These are phyloP conservation scores for Metarhizium humberi DNA, from an alignment of 2,329 filamentous ascomycete species.

Conservation along the genomic window DNA sequence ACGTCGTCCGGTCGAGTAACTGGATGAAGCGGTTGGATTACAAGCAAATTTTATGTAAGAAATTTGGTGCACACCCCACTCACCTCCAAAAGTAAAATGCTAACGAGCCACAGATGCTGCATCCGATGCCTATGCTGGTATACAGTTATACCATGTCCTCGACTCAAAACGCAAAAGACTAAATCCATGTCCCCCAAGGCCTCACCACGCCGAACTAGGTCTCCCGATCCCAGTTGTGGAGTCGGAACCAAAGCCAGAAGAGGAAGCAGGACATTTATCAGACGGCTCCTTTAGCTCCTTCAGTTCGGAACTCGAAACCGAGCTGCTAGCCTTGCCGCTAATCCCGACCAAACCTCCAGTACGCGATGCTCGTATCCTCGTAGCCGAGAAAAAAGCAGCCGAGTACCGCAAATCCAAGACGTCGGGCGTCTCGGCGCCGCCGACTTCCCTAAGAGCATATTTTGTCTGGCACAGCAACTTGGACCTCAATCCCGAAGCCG, in stretches of 20 bases:
- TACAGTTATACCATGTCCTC: conserved; percentile 63
- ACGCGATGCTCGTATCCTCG: conserved; percentile 31
- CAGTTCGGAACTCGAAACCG: background rate
- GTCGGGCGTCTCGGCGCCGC: conserved; percentile 12
- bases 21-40: conserved; percentile 58
- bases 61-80: background rate
- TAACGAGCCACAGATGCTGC: conserved; percentile 52
- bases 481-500: conserved; percentile 34
- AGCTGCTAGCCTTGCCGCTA: background rate
- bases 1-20: conserved; percentile 59
- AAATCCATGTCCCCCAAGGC: conserved; percentile 60
- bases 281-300: background rate
- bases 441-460: conserved; percentile 45
- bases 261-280: conserved; percentile 9
- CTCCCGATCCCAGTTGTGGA: conserved; percentile 46
- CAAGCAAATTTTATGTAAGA: conserved; percentile 62
- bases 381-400: conserved; percentile 30
- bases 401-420: conserved; percentile 25
- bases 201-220: conserved; percentile 58
- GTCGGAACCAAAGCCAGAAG: background rate
- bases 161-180: conserved; percentile 59
- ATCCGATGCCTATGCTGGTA: conserved; percentile 71
- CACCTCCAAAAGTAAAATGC: background rate
- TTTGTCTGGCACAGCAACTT: conserved; percentile 52
- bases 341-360: background rate